Evolutionary conservation across 2,329 filamentous ascomycete species (phyloP).

Genomic region (Akanthomyces lecanii): DNA sequence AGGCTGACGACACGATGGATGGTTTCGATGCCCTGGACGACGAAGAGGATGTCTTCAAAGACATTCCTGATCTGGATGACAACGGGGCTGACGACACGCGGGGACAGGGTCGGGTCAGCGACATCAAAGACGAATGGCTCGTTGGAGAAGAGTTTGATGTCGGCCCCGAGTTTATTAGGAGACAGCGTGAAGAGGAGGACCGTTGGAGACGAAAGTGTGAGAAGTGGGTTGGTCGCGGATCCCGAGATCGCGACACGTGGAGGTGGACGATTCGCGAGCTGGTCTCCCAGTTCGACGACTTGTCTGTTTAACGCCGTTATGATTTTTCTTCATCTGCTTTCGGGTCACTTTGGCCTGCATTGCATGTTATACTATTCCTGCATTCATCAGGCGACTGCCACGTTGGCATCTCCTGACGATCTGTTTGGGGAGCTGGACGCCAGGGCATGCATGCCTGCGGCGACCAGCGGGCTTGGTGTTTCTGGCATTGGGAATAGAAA

Average conservation of each 20-base stretch:
- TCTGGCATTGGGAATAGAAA: conserved; percentile 24
- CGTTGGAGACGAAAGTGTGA: conserved; percentile 86
- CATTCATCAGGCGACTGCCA: neutral
- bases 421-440: conserved; percentile 6
- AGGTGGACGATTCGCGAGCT: conserved; percentile 71
- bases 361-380: conserved; percentile 6
- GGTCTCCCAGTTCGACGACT: conserved; percentile 40
- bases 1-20: conserved; percentile 55
- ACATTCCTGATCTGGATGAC: conserved; percentile 89
- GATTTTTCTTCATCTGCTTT: conserved; percentile 16
- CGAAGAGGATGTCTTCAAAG: conserved; percentile 81
- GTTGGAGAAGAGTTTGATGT: conserved; percentile 97
- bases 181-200: conserved; percentile 87
- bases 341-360: conserved; percentile 10
- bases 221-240: conserved; percentile 68
- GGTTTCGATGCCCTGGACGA: conserved; percentile 70
- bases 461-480: conserved; percentile 4
- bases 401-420: neutral
- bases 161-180: conserved; percentile 84
- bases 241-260: conserved; percentile 59
- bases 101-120: conserved; percentile 50
- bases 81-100: conserved; percentile 47
- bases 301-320: conserved; percentile 28
- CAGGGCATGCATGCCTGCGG: conserved; percentile 19
- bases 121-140: conserved; percentile 71